A percentile compares a stretch with the other conserved stretches of the same genome.
phyloP scores from a whole-genome alignment of 106 monocot species.

The Allium fistulosum region DNA sequence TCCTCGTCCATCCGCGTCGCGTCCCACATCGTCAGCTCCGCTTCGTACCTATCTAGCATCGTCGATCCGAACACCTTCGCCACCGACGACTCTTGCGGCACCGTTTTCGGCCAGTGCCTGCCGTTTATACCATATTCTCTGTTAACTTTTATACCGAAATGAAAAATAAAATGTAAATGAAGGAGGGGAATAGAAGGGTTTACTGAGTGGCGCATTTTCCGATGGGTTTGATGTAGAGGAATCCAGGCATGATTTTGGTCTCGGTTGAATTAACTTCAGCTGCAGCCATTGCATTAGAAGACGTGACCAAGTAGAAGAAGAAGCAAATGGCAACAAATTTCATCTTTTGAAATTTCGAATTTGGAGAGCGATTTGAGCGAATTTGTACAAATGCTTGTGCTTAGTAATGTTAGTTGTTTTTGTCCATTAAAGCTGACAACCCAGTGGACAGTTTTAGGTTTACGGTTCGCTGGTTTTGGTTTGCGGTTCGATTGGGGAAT shows the following conservation, averaged over 20 bases:
- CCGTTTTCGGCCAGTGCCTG: conserved; percentile 76
- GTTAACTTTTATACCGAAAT: not conserved
- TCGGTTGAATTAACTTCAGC: no score
- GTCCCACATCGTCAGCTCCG: conserved; percentile 68
- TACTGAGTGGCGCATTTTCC: conserved; percentile 85
- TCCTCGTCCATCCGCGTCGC: conserved; percentile 69
- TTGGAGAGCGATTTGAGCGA: no score
- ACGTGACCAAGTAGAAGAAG: no score
- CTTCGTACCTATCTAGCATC: conserved; percentile 63
- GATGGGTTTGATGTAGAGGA: conserved; percentile 44
- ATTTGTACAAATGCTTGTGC: no score
- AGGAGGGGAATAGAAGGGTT: not conserved
- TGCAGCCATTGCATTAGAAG: no score
- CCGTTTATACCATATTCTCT: conserved; percentile 17
- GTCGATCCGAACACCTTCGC: conserved; percentile 83
- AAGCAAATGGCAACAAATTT: no score
- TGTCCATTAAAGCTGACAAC: no score
- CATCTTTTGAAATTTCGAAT: no score
- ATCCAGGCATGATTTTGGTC: conserved; percentile 24
- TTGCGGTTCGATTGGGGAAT: no score
- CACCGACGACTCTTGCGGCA: conserved; percentile 55
- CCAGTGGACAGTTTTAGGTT: no score
- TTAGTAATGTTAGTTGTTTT: no score
- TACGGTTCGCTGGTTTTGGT: no score
- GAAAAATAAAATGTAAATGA: not conserved